These are phyloP conservation scores for Podaxis sp. DNA, from an alignment of 768 basidiomycete species.

Conservation along the genomic window DNA sequence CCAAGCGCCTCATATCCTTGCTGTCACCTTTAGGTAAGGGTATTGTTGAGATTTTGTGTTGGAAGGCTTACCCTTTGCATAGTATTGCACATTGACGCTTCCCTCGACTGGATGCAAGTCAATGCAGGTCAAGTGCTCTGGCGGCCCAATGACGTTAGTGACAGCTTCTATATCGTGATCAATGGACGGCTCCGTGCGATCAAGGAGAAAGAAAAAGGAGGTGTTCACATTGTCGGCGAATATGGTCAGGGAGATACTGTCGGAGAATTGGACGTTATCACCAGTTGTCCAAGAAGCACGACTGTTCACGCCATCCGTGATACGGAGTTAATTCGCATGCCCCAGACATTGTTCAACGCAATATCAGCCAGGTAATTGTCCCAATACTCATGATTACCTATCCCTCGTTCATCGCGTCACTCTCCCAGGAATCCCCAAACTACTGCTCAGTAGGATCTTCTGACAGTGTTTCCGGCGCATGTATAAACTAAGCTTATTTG, in stretches of 20 bases:
- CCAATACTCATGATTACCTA: neutral
- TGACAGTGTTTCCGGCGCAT: neutral
- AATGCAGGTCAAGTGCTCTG: constrained; percentile 94
- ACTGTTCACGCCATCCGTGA: constrained; percentile 98
- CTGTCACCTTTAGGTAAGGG: constrained; percentile 84
- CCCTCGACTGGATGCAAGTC: constrained; percentile 98
- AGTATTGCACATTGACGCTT: constrained; percentile 97
- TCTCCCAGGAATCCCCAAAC: constrained; percentile 71
- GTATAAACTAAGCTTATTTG: neutral
- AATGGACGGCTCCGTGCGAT: constrained; percentile 94
- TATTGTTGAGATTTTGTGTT: neutral
- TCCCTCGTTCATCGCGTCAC: neutral
- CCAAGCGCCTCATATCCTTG: constrained; percentile 93
- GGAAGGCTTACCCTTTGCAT: neutral
- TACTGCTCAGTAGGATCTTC: constrained; percentile 66
- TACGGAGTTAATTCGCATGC: constrained; percentile 95
- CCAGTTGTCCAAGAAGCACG: constrained; percentile 78
- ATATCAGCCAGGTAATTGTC: constrained; percentile 76
- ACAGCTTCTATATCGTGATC: constrained; percentile 98
- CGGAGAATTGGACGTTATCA: constrained; percentile 97
- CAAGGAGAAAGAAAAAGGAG: constrained; percentile 72
- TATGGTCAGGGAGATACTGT: constrained; percentile 98
- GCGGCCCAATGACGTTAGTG: constrained; percentile 85
- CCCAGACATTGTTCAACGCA: constrained; percentile 95
- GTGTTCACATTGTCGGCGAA: constrained; percentile 82